Evolutionary conservation across 2,329 filamentous ascomycete species (phyloP).

Genomic region (Ceratocystiopsis sp.): DNA sequence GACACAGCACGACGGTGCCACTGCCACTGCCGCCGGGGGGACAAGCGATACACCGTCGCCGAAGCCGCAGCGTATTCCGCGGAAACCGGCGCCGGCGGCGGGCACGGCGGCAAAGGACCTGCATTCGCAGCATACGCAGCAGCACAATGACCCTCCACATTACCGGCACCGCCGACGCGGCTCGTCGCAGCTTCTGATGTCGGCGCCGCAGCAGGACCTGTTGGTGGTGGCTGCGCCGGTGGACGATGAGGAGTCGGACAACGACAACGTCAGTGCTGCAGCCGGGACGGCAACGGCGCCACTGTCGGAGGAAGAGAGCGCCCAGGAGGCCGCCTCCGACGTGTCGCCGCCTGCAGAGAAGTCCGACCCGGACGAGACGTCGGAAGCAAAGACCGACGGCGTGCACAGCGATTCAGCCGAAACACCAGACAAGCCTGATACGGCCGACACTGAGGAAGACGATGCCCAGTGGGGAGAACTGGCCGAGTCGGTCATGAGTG

Average conservation of each 20-base stretch:
- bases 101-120: neutral
- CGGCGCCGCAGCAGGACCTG: slow-evolving; percentile 2
- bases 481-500: slow-evolving; percentile 5
- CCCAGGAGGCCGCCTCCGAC: too few relatives aligned
- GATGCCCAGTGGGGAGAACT: slow-evolving; percentile 4
- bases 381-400: neutral
- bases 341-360: too few relatives aligned
- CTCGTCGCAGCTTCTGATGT: neutral
- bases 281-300: neutral
- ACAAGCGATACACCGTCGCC: too few relatives aligned
- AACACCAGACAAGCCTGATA: neutral
- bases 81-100: neutral
- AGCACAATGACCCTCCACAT: too few relatives aligned
- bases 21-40: neutral
- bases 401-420: too few relatives aligned
- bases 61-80: neutral
- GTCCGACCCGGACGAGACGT: neutral
- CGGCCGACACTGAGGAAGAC: neutral
- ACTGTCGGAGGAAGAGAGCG: neutral
- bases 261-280: neutral
- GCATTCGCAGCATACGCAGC: neutral
- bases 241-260: slow-evolving; percentile 4
- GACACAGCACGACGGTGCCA: neutral
- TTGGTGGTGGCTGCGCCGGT: slow-evolving; percentile 8
- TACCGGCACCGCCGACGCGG: neutral